Evolutionary conservation across 768 basidiomycete species (phyloP), one percentile per base, ranked within the genome.

Genomic region (Baorangia bicolor): DNA sequence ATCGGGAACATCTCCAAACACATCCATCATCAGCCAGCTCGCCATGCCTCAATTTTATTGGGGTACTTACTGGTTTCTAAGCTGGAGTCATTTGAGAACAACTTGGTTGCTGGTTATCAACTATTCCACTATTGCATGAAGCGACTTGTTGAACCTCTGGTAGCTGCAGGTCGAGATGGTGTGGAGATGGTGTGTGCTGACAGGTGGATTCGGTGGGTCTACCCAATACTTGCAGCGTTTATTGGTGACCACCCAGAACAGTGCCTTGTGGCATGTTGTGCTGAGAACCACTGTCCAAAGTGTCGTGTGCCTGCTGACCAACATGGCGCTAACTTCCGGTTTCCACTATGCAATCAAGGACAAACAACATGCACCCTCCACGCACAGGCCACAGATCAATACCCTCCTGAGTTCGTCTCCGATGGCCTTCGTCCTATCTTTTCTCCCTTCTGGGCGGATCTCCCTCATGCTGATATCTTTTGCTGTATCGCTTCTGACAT

Each of bases 21-120:
- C 0, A 1, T 48, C 0, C 3, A 5, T 2, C 4, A 2, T 6
- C 21, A 35, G 4, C 46, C 7, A 1, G 4, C 11, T 0, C 11
- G 16, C 3, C 46, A 48, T 48, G 46, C 23, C 0, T 48, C 33
- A 4, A 4, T 48, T 7, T 4, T 48, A 8, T 5, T 48, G 3
- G 23, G 23, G 0, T 48, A 48, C 1, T 0, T 48, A 47, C 23
- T 16, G 2, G 33, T 48, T 2, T 48, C 11, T 0, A 48, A 48
- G 11, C 12, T 48, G 3, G 23, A 1, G 2, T 35, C 23, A 1
- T 46, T 46, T 16, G 21, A 46, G 7, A 14, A 46, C 20, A 47
- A 47, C 16, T 47, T 5, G 1, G 33, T 47, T 0, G 16, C 46
- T 9, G 33, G 46, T 6, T 40, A 40, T 11, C 2, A 2, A 0